These are phyloP conservation scores for Macrolepiota dolichaula DNA, from an alignment of 768 basidiomycete species.

Conservation along the genomic window DNA sequence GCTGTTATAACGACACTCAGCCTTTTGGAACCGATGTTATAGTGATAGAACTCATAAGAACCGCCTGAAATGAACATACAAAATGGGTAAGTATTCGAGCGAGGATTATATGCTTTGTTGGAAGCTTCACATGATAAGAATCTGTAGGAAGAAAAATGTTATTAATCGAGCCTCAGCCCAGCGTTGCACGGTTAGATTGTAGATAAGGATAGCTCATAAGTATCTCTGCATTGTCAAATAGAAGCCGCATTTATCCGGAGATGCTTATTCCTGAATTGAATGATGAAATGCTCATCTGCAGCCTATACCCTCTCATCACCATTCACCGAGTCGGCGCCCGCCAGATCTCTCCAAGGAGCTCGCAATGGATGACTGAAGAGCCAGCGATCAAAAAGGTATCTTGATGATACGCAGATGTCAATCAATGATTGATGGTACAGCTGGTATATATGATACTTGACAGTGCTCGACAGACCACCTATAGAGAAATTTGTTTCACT, in stretches of 20 bases:
- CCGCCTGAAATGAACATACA: neutral
- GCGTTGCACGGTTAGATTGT: neutral
- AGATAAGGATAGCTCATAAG: neutral
- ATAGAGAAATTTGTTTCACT: neutral
- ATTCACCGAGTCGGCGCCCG: constrained; percentile 4
- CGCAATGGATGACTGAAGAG: neutral
- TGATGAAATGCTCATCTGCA: neutral
- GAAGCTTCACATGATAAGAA: neutral
- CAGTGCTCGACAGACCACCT: neutral
- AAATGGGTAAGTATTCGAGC: neutral
- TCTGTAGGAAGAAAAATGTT: neutral
- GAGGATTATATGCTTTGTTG: too few species aligned
- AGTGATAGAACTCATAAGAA: neutral
- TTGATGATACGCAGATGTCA: neutral
- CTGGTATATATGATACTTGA: too few species aligned
- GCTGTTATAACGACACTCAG: too few species aligned
- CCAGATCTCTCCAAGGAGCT: neutral
- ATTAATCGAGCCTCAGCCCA: neutral
- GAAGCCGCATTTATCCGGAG: neutral
- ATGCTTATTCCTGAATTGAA: neutral
- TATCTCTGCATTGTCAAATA: neutral
- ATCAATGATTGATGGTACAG: neutral
- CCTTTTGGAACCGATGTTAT: too few species aligned
- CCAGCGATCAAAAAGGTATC: neutral
- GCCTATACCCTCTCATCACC: neutral